These are phyloP conservation scores for Sphaerobolus stellatus DNA, from an alignment of 1,284 basidiomycete genomes.

Conservation along the genomic window DNA sequence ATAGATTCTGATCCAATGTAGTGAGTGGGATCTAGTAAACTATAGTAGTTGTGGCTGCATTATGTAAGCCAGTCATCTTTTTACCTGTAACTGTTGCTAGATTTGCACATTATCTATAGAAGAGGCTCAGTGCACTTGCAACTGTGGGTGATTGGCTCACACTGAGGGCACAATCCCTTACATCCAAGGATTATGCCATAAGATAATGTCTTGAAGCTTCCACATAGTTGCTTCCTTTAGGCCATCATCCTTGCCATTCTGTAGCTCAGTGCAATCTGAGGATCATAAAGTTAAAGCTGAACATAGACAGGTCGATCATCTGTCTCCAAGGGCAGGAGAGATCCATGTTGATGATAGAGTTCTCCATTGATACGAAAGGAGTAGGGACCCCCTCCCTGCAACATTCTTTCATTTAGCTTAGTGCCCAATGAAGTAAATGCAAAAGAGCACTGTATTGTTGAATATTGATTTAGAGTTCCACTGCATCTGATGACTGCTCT, in stretches of 20 bases:
- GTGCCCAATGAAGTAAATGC: constrained; percentile 41
- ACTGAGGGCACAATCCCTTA: no score
- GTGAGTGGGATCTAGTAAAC: no score
- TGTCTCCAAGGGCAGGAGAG: constrained; percentile 29
- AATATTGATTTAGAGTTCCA: constrained; percentile 29
- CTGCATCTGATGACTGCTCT: constrained; percentile 11
- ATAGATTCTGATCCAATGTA: no score
- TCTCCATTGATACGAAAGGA: constrained; percentile 39
- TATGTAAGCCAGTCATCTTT: no score
- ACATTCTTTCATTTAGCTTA: constrained; percentile 27
- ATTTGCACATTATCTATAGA: no score
- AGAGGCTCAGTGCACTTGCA: no score
- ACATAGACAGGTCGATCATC: constrained; percentile 29
- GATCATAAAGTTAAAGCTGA: constrained; percentile 42
- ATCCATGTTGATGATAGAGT: constrained; percentile 35
- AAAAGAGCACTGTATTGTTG: constrained; percentile 38
- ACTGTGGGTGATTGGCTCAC: no score
- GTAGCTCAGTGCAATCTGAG: constrained; percentile 26
- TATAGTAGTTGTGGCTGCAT: no score
- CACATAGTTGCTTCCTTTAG: constrained; percentile 25
- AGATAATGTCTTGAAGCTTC: constrained; percentile 29
- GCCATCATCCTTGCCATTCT: constrained; percentile 22
- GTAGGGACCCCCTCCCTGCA: constrained; percentile 29
- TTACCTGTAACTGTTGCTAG: no score
- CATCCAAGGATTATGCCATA: constrained; percentile 29